phyloP scores from a whole-genome alignment of 73 alveolate species.

The Paramecium caudatum region DNA sequence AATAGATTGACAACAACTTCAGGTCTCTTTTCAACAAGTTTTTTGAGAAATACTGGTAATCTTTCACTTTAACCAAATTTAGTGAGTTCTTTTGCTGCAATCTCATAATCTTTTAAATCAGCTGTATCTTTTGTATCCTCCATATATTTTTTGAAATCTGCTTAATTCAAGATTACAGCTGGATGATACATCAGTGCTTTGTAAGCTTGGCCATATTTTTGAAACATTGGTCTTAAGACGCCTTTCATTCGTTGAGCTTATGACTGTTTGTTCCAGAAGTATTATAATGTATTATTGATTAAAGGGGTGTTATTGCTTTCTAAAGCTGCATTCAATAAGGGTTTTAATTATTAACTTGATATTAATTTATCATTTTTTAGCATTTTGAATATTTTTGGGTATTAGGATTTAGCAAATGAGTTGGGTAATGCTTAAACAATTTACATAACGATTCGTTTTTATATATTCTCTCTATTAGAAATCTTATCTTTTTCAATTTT shows the following conservation, averaged over 20 bases:
- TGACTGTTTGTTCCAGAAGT: not conserved
- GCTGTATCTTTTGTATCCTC: conserved; percentile 2
- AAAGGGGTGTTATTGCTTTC: not conserved
- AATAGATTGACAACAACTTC: not conserved
- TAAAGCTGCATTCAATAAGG: not conserved
- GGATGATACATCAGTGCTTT: not conserved
- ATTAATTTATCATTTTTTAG: not conserved
- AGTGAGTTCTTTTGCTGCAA: not conserved
- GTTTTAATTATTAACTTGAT: not conserved
- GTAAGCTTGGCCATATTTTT: not conserved
- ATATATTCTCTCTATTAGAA: not conserved
- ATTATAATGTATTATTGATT: not conserved
- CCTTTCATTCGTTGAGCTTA: not conserved
- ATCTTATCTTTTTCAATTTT: not conserved
- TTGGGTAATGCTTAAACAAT: not conserved
- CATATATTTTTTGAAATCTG: not conserved
- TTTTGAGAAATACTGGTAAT: not conserved
- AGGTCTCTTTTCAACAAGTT: not conserved
- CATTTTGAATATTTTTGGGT: not conserved
- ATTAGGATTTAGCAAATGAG: not conserved
- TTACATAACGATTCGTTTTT: not conserved
- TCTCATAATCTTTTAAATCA: not conserved
- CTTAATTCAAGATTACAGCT: not conserved
- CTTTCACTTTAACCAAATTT: not conserved
- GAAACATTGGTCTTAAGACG: not conserved